These are phyloP conservation scores for Suaeda aralocaspica DNA, from an alignment of 148 eudicot genomes.

Conservation along the genomic window DNA sequence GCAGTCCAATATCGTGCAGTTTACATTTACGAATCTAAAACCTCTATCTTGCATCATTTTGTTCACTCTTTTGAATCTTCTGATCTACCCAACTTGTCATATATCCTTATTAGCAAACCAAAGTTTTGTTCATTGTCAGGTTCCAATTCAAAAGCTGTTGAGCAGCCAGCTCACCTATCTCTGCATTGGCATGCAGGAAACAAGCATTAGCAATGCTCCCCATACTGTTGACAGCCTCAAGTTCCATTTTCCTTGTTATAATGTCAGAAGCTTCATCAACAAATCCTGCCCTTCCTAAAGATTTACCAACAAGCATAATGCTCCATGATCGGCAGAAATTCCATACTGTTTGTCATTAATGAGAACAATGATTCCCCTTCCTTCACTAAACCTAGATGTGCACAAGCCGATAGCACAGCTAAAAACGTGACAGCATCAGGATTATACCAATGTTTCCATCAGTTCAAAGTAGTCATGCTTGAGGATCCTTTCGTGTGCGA, in stretches of 20 bases:
- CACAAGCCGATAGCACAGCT: constrained; percentile 67
- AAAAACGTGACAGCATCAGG: constrained; percentile 74
- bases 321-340: constrained; percentile 60
- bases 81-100: constrained; percentile 42
- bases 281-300: constrained; percentile 77
- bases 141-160: constrained; percentile 62
- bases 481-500: constrained; percentile 53
- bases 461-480: constrained; percentile 43
- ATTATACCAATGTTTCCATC: constrained; percentile 43
- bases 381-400: constrained; percentile 50
- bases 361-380: constrained; percentile 66
- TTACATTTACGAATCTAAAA: constrained; percentile 34
- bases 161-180: constrained; percentile 66
- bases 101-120: constrained; percentile 66
- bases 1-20: too few relatives aligned
- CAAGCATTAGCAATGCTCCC: constrained; percentile 87
- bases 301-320: constrained; percentile 83
- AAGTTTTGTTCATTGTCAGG: constrained; percentile 83
- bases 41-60: constrained; percentile 73
- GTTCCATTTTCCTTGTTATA: constrained; percentile 44
- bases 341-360: constrained; percentile 49
- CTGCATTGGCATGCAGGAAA: constrained; percentile 51
- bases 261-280: constrained; percentile 55
- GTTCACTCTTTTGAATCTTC: constrained; percentile 51
- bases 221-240: constrained; percentile 79